These are phyloP conservation scores for Xenosphaeropsis pyriputrescens DNA, from an alignment of 2,329 filamentous ascomycete species.

Conservation along the genomic window DNA sequence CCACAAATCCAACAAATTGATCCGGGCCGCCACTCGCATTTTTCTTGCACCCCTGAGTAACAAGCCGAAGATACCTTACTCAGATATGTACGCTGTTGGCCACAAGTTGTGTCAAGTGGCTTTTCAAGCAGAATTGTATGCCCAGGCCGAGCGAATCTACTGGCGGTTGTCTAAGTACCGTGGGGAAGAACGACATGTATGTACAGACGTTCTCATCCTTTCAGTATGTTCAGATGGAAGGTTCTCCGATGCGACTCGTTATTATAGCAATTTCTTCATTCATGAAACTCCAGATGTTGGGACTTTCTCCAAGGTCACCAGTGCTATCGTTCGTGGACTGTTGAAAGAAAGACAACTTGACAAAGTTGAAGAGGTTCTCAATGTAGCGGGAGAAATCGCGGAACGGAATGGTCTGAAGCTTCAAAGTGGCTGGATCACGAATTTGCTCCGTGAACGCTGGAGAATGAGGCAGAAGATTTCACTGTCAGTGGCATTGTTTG, in stretches of 20 bases:
- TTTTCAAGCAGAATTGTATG: conserved; percentile 7
- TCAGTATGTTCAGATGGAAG: conserved; percentile 8
- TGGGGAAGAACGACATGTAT: not conserved
- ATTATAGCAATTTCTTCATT: conserved; percentile 9
- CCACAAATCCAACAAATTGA: too few relatives aligned
- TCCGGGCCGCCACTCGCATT: conserved; percentile 2
- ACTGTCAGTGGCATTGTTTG: conserved; percentile 10
- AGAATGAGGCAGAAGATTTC: conserved; percentile 10
- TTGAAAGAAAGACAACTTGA: conserved; percentile 6
- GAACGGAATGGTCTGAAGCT: conserved; percentile 5
- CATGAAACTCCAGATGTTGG: conserved; percentile 6
- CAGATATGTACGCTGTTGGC: conserved; percentile 6
- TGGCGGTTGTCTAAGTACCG: conserved; percentile 6
- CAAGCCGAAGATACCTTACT: conserved; percentile 5
- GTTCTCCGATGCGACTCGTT: conserved; percentile 6
- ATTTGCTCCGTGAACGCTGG: conserved; percentile 14
- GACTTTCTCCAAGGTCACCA: conserved; percentile 7
- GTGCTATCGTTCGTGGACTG: conserved; percentile 9
- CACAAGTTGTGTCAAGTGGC: conserved; percentile 9
- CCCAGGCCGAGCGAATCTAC: conserved; percentile 9
- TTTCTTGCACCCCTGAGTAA: conserved; percentile 12
- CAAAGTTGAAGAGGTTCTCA: conserved; percentile 11
- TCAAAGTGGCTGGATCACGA: conserved; percentile 11
- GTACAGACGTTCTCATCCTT: conserved; percentile 8
- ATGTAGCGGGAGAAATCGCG: conserved; percentile 8